Evolutionary conservation across 352 stramenopile species (phyloP).

Genomic region (Elongisporangium prolatum): DNA sequence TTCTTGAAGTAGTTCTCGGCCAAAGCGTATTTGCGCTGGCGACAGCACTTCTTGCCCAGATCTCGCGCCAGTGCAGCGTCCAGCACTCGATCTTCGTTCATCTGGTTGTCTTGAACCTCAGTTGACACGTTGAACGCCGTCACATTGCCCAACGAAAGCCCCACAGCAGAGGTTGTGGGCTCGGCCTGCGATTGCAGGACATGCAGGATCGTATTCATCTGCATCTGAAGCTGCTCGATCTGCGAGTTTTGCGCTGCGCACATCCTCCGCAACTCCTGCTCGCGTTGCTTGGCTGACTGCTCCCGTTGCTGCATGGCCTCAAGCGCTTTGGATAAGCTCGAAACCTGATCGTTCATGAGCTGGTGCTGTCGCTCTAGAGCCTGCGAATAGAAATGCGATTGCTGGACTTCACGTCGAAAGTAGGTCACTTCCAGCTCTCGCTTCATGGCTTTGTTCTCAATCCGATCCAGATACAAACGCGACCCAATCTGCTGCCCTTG

Average conservation of each 20-base stretch:
- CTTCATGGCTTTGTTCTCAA: constrained; percentile 39
- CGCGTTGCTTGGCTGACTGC: background rate
- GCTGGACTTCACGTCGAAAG: constrained; percentile 28
- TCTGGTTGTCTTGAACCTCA: background rate
- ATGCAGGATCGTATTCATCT: constrained; percentile 52
- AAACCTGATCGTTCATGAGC: background rate
- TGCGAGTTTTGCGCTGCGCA: constrained; percentile 15
- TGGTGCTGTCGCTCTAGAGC: background rate
- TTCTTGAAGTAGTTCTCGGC: constrained; percentile 57
- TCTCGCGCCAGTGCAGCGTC: constrained; percentile 61
- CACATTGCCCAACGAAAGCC: background rate
- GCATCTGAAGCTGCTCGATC: constrained; percentile 54
- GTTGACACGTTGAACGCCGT: background rate
- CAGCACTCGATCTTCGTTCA: constrained; percentile 36
- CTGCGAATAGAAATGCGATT: constrained; percentile 1
- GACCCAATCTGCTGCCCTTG: background rate
- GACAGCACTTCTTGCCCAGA: constrained; percentile 52
- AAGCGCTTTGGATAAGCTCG: background rate
- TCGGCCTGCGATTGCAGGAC: constrained; percentile 16
- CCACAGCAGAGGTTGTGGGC: background rate
- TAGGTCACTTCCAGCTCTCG: constrained; percentile 59
- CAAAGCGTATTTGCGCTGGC: constrained; percentile 32
- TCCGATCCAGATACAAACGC: constrained; percentile 33
- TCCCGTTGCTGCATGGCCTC: background rate
- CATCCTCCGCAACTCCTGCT: background rate